Evolutionary conservation across 495 filamentous ascomycete genomes (phyloP), one percentile per base, ranked within the genome.

Genomic region (Penicillium dipodomyicola): DNA sequence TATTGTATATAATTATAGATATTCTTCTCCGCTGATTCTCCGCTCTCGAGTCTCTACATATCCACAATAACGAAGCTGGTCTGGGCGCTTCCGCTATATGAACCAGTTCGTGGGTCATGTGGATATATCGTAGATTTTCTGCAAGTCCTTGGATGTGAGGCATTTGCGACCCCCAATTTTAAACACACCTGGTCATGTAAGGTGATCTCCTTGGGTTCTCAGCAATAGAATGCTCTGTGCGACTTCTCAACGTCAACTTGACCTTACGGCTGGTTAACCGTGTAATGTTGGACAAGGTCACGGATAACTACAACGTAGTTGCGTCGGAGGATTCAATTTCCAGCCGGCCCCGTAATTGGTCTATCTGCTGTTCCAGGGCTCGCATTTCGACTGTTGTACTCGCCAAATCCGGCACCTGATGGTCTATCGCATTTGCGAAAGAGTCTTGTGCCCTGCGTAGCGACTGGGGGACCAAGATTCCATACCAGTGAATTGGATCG

Each of bases 401-500:
- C 20, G 73, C 76, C 59, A 82, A 49, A 39, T 70, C 65, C 0
- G 74, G 66, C 27, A 80, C 55, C 15, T 58, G 46, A 33, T 61
- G 59, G 20, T 70, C 65, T 9, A 78, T 64, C 15, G 67, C 78
- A 19, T 63, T 64, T 11, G 65, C 74, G 48, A 82, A 82, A 22
- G 67, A 72, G 37, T 61, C 70, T 67, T 89, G 87, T 0, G 87
- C 85, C 22, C 65, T 72, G 48, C 84, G 82, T 39, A 91, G 76
- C 7, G 84, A 69, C 25, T 70, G 70, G 0, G 88, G 84, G 9
- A 84, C 78, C 1, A 90, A 70, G 35, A 90, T 79, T 5, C 87
- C 87, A 66, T 87, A 90, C 86, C 86, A 89, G 33, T 77, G 70
- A 42, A 90, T 75, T 5, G 88, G 87, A 63, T 90, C 81, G 37